phyloP scores from a whole-genome alignment of 148 eudicot species.

The Vaccinium vitisidaea region DNA sequence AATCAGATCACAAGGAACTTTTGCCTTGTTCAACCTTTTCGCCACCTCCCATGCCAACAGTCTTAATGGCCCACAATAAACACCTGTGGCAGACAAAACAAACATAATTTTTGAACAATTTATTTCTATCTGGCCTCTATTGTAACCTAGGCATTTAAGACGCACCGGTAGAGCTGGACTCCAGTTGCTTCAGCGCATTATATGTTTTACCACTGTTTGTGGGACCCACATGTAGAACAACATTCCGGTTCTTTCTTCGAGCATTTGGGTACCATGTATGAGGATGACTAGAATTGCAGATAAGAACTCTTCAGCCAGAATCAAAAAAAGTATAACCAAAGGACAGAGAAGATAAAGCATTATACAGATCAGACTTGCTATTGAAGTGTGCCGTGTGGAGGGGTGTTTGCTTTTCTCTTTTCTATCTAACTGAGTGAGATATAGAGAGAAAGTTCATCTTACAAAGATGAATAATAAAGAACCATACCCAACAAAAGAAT shows the following conservation, averaged over 20 bases:
- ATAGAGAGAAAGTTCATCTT: background rate
- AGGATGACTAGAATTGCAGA: slow-evolving; percentile 54
- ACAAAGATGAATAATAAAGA: background rate
- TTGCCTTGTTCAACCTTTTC: slow-evolving; percentile 79
- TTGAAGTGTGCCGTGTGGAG: too few species aligned
- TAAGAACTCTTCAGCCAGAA: background rate
- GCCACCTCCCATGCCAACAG: slow-evolving; percentile 99
- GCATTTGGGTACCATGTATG: slow-evolving; percentile 97
- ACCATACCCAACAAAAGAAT: background rate
- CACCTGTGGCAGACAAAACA: slow-evolving; percentile 44
- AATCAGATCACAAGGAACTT: slow-evolving; percentile 83
- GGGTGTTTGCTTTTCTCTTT: background rate
- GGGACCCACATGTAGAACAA: slow-evolving; percentile 88
- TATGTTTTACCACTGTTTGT: slow-evolving; percentile 98
- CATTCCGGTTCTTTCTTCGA: slow-evolving; percentile 69
- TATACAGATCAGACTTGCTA: background rate
- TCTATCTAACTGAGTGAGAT: background rate
- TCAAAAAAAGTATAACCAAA: background rate
- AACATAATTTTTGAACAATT: background rate
- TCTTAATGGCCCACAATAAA: slow-evolving; percentile 96
- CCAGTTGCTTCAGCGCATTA: slow-evolving; percentile 79
- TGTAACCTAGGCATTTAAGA: background rate
- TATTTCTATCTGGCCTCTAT: background rate
- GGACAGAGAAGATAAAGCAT: background rate
- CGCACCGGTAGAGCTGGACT: slow-evolving; percentile 83